Evolutionary conservation across 345 rosid genomes (phyloP).

Genomic region (Gossypium longicalyx): DNA sequence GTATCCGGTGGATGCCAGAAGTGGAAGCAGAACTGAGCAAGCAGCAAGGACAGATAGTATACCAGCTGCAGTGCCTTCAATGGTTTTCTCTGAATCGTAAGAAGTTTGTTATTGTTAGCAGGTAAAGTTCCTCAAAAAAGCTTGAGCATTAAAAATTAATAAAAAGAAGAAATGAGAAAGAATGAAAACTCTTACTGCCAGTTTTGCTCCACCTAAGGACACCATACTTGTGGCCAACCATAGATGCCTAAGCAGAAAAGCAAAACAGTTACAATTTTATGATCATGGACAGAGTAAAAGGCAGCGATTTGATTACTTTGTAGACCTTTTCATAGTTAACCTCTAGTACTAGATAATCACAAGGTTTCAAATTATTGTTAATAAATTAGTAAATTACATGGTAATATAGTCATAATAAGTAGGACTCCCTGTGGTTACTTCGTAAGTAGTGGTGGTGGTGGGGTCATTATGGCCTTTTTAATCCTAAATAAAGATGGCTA

Average conservation of each 20-base stretch:
- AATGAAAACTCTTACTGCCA: conserved; percentile 51
- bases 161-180: neutral
- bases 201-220: conserved; percentile 92
- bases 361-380: neutral
- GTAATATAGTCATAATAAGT: neutral
- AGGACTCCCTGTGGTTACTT: neutral
- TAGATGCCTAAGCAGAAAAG: conserved; percentile 63
- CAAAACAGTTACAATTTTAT: neutral
- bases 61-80: conserved; percentile 98
- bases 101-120: conserved; percentile 18
- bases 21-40: conserved; percentile 73
- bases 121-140: neutral
- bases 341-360: neutral
- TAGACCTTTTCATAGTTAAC: neutral
- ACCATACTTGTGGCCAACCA: conserved; percentile 96
- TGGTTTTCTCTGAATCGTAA: conserved; percentile 67
- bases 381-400: neutral
- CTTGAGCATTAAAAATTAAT: neutral
- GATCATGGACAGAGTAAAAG: neutral
- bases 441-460: neutral
- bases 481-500: neutral
- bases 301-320: neutral
- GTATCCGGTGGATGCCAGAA: conserved; percentile 81
- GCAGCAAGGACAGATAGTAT: conserved; percentile 78
- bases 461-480: neutral